A percentile compares a stretch with the other conserved stretches of the same genome.
These are phyloP conservation scores for Leptoxyphium fumago DNA, from an alignment of 2,329 filamentous ascomycete genomes.

Conservation along the genomic window DNA sequence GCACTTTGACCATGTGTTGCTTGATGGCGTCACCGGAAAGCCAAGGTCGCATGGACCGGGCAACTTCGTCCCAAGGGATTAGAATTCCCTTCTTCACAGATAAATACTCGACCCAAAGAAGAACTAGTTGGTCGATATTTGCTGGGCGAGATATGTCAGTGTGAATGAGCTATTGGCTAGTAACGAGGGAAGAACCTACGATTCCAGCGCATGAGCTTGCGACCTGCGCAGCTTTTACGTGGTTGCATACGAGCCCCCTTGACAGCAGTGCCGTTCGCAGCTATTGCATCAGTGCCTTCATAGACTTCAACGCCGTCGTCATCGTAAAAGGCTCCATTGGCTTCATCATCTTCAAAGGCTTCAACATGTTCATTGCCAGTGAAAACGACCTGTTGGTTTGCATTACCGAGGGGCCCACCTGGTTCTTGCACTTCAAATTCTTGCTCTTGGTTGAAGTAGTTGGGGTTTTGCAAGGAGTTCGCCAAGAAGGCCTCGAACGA, in stretches of 20 bases:
- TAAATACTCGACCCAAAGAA: conserved; percentile 12
- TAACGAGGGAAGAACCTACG: conserved; percentile 7
- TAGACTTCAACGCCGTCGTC: too few species aligned
- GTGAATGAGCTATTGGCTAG: neutral
- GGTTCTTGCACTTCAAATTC: too few species aligned
- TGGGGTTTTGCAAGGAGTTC: too few species aligned
- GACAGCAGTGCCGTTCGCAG: too few species aligned
- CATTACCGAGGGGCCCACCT: too few species aligned
- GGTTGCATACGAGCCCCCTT: neutral
- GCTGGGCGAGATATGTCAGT: conserved; percentile 7
- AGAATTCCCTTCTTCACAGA: conserved; percentile 6
- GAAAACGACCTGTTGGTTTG: too few species aligned
- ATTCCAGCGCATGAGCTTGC: conserved; percentile 16
- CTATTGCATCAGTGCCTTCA: too few species aligned
- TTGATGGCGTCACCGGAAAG: conserved; percentile 12
- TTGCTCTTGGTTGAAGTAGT: too few species aligned
- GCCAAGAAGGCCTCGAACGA: too few species aligned
- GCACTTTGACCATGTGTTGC: conserved; percentile 16
- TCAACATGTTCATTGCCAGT: too few species aligned
- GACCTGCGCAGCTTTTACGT: conserved; percentile 11
- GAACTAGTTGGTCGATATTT: conserved; percentile 13
- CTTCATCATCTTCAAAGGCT: too few species aligned
- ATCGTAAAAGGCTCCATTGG: too few species aligned
- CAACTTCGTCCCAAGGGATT: conserved; percentile 12
- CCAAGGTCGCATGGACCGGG: conserved; percentile 5